A percentile compares a stretch with the other conserved stretches of the same genome.
Evolutionary conservation across 495 filamentous ascomycete species (phyloP).

Genomic region (Tuber brumale): DNA sequence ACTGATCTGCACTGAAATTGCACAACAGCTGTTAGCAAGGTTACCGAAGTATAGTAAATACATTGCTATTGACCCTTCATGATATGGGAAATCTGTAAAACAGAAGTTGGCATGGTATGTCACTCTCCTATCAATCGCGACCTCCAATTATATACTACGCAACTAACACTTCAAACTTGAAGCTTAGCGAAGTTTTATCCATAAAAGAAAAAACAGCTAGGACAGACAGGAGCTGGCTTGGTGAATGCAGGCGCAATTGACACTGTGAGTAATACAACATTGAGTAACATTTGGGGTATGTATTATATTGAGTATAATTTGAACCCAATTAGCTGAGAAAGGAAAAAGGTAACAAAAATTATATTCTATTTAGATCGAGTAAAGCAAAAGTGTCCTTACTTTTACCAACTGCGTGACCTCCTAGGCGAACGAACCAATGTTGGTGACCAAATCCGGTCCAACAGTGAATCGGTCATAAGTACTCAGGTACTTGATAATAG

Average conservation of each 20-base stretch:
- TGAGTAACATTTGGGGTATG: not conserved
- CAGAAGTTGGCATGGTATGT: not conserved
- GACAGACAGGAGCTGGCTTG: not conserved
- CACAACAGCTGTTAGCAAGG: not conserved
- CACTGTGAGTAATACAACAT: not conserved
- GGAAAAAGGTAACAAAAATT: not conserved
- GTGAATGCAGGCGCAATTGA: not conserved
- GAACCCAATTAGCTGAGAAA: not conserved
- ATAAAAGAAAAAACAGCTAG: not conserved
- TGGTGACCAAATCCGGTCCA: not conserved
- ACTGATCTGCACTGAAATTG: not conserved
- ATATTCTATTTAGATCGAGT: not conserved
- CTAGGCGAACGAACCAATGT: not conserved
- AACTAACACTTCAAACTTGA: no score
- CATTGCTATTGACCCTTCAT: not conserved
- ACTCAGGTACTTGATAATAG: not conserved
- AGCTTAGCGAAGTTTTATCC: not conserved
- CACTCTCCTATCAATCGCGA: not conserved
- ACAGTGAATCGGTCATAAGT: not conserved
- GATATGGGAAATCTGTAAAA: not conserved
- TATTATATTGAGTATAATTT: not conserved
- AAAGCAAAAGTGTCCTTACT: not conserved
- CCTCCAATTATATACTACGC: no score
- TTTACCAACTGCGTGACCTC: not conserved
- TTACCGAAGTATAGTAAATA: not conserved